phyloP scores from a whole-genome alignment of 192 early-diverging fungal species.

The Geranomyces michiganensis region DNA sequence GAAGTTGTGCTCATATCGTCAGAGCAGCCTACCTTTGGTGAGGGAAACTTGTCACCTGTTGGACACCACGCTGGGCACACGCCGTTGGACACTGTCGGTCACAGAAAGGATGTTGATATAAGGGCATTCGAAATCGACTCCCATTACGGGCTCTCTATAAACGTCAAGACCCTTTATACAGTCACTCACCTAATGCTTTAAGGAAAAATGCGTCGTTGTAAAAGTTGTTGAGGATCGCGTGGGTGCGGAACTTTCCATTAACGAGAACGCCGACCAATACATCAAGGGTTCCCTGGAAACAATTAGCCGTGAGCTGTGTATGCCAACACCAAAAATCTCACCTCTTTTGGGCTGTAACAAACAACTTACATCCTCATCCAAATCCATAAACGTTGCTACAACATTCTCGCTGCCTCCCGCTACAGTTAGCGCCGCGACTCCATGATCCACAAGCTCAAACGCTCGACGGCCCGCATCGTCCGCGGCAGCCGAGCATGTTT shows the following conservation, averaged over 20 bases:
- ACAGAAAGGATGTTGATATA: neutral
- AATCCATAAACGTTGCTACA: slow-evolving; percentile 81
- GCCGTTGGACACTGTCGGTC: slow-evolving; percentile 59
- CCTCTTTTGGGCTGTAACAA: neutral
- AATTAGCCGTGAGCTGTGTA: neutral
- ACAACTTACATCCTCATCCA: slow-evolving; percentile 82
- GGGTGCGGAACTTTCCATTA: slow-evolving; percentile 44
- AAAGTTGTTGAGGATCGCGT: slow-evolving; percentile 82
- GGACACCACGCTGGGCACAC: slow-evolving; percentile 64
- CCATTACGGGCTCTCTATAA: no score
- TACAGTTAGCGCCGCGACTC: slow-evolving; percentile 62
- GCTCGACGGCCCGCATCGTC: slow-evolving; percentile 55
- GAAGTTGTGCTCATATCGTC: no score
- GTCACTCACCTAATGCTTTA: slow-evolving; percentile 65
- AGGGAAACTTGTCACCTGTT: slow-evolving; percentile 39
- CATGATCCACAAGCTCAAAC: slow-evolving; percentile 66
- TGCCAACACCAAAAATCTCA: neutral
- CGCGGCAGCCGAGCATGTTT: slow-evolving; percentile 51
- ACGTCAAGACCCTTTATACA: no score
- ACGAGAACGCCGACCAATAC: slow-evolving; percentile 66
- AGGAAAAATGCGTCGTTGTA: slow-evolving; percentile 95
- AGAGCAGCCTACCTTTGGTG: slow-evolving; percentile 48
- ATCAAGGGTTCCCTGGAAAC: slow-evolving; percentile 73
- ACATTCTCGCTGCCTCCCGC: slow-evolving; percentile 50
- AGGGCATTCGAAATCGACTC: no score